Conservation (phyloP, 305 asterid genomes). For the Rubia tinctorum region DNA sequence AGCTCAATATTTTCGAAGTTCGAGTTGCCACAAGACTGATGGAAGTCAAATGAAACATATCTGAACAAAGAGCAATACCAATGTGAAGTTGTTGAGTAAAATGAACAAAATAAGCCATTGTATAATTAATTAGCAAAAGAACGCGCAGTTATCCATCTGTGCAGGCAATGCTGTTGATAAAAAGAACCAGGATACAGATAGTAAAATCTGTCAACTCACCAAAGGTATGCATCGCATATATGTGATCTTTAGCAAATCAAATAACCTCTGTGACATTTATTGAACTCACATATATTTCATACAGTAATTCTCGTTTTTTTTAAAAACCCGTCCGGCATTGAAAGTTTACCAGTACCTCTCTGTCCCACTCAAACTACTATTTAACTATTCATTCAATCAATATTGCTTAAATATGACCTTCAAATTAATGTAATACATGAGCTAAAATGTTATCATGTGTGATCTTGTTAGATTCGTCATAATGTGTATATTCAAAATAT, state of each 20-base stretch:
- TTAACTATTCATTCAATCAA: neutral
- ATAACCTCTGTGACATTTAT: neutral
- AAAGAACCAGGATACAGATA: neutral
- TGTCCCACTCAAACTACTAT: too few species aligned
- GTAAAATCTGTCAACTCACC: neutral
- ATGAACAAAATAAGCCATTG: conserved; percentile 6
- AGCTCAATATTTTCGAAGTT: conserved; percentile 75
- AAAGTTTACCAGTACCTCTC: neutral
- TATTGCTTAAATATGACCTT: neutral
- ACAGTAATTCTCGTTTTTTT: neutral
- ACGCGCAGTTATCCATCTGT: neutral
- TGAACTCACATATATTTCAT: neutral
- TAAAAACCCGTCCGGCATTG: neutral
- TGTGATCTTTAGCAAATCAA: neutral
- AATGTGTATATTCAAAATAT: neutral
- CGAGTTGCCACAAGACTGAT: conserved; percentile 76
- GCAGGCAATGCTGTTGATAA: neutral
- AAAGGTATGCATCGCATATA: neutral
- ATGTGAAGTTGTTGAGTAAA: neutral
- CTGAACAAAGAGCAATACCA: conserved; percentile 33
- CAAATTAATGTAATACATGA: neutral
- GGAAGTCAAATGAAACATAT: conserved; percentile 91
- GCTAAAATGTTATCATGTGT: neutral
- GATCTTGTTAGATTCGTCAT: neutral
- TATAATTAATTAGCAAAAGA: conserved; percentile 8